These are phyloP conservation scores for Trichosporon sp. DNA, from an alignment of 1,284 basidiomycete genomes.

Conservation along the genomic window DNA sequence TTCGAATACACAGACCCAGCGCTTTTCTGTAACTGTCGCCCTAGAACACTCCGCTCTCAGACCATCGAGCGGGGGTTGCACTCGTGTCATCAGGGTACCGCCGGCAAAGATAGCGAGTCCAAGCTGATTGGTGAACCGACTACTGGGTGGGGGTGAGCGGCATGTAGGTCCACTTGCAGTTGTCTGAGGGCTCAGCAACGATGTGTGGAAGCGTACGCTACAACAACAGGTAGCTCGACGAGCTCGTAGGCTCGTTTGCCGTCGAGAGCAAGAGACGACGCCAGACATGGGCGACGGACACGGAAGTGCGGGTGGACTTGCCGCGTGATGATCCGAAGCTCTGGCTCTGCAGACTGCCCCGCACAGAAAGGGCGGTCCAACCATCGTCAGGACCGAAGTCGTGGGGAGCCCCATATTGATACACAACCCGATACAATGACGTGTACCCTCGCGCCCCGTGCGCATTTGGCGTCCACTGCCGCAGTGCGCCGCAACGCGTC, in stretches of 20 bases:
- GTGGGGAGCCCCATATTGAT: not conserved
- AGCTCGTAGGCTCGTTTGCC: not conserved
- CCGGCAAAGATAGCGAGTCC: not conserved
- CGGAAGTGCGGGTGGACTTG: constrained; percentile 10
- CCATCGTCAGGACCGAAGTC: constrained; percentile 6
- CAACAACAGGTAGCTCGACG: not conserved
- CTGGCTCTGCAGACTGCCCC: not conserved
- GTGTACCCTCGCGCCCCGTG: not conserved
- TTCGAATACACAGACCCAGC: not conserved
- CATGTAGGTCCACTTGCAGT: not conserved
- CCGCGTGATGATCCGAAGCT: constrained; percentile 10
- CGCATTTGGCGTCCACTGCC: constrained; percentile 12
- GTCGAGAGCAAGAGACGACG: not conserved
- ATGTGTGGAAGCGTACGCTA: not conserved
- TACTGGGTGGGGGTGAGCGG: not conserved
- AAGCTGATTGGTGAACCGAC: not conserved
- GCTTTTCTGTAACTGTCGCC: not conserved
- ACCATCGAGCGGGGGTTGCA: not conserved
- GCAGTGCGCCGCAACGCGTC: constrained; percentile 14
- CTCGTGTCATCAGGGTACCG: constrained; percentile 1
- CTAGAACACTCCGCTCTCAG: not conserved
- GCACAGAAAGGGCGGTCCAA: not conserved
- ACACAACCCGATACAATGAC: not conserved
- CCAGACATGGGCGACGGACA: not conserved
- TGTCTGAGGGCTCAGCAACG: too few relatives aligned